These are phyloP conservation scores for Eremochloa ophiuroides DNA, from an alignment of 176 grass and related monocot genomes.

Conservation along the genomic window DNA sequence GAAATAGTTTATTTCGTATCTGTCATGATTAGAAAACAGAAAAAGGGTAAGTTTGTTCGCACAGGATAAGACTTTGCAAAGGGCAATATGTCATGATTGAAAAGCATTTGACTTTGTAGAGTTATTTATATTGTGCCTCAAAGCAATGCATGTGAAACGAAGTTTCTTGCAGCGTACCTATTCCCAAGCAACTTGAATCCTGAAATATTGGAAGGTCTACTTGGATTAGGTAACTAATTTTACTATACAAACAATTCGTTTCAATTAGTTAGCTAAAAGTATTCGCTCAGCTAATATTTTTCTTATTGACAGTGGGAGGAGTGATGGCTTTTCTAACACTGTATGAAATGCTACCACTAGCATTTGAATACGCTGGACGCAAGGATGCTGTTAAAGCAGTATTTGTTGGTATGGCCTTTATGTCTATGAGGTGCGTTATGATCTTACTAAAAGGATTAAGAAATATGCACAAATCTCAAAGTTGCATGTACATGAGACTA, in stretches of 20 bases:
- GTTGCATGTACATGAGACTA: background rate
- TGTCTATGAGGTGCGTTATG: conserved; percentile 80
- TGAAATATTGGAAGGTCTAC: conserved; percentile 95
- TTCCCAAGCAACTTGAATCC: conserved; percentile 88
- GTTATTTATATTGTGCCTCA: conserved; percentile 10
- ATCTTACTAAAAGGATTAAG: background rate
- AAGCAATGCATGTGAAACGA: background rate
- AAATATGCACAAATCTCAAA: background rate
- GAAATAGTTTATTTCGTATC: background rate
- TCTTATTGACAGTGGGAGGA: conserved; percentile 63
- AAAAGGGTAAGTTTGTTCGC: background rate
- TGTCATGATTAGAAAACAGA: background rate
- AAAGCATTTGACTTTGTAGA: background rate
- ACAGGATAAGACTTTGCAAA: background rate
- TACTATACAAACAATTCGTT: background rate
- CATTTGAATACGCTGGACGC: conserved; percentile 91
- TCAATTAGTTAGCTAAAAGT: background rate
- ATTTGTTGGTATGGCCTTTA: conserved; percentile 98
- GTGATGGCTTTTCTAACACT: conserved; percentile 94
- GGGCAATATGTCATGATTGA: background rate
- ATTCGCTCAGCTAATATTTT: conserved; percentile 13
- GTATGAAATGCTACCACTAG: conserved; percentile 87
- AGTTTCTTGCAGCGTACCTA: conserved; percentile 61
- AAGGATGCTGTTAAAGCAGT: conserved; percentile 94
- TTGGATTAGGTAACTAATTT: conserved; percentile 76